Evolutionary conservation across 179 eudicot species (phyloP), one percentile per base, ranked within the genome.

Genomic region (Silene noctiflora): DNA sequence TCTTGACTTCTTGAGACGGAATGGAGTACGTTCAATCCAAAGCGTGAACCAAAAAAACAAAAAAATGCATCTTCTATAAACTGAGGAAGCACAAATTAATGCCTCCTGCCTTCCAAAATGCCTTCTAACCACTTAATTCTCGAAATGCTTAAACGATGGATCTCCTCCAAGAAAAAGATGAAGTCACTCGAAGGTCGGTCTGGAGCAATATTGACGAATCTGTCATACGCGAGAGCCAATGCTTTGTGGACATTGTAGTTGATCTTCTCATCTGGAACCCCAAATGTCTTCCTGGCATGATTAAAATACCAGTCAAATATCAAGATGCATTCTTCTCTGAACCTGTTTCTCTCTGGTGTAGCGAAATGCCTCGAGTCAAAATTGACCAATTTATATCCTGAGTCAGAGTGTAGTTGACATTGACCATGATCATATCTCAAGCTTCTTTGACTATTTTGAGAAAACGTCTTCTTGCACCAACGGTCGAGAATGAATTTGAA

Each of bases 401-500:
- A 22, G 19, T 24, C 14, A 3, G 0, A 44, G 13, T 44, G 14
- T 11, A 10, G 14, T n/a, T n/a, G n/a, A n/a, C n/a, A n/a, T 42
- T 42, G 46, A 42, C 46, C 12, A 12, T 39, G 69, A 58, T 11
- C 65, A 51, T 31, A 22, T 65, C 61, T 53, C 19, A 8, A 42
- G 74, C 55, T 64, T 17, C 39, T 39, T 48, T 58, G 70, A 56
- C 29, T 31, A 48, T 20, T 35, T 7, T 1, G 74, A 69, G 72
- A 42, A 42, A 68, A 1, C 63, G 4, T 24, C 42, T 67, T 79
- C 73, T 31, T 81, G 11, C 51, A 12, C 29, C 65, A 33, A 9
- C 19, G 20, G 8, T 64, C 75, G 31, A 84, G 67, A 27, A 56
- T 56, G 79, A 88, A 89, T 67, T 79, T 89, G 77, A 76, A 91